These are phyloP conservation scores for Thyridium curvatum DNA, from an alignment of 2,329 filamentous ascomycete species.

Conservation along the genomic window DNA sequence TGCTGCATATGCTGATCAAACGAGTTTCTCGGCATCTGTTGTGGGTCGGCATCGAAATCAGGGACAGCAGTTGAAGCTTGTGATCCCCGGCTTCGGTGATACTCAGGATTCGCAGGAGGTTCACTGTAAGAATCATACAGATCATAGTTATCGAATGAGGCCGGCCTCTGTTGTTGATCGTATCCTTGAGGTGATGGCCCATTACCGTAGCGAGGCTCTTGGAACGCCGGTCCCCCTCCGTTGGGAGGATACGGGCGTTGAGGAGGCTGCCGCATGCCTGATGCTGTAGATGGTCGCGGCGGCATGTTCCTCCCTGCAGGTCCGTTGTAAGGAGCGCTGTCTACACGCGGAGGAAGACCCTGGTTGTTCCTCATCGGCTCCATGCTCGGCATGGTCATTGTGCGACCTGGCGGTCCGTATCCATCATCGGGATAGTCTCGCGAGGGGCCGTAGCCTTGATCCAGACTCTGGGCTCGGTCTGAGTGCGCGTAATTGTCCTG, in stretches of 20 bases:
- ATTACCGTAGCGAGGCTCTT: conserved; percentile 21
- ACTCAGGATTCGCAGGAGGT: too few species aligned
- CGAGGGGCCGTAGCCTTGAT: conserved; percentile 22
- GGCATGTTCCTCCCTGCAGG: conserved; percentile 37
- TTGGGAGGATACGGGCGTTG: conserved; percentile 44
- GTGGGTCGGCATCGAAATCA: conserved; percentile 34
- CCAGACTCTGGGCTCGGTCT: conserved; percentile 14
- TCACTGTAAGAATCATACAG: conserved; percentile 32
- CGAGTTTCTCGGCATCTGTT: conserved; percentile 30
- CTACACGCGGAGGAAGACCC: conserved; percentile 26
- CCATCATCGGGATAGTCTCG: conserved; percentile 29
- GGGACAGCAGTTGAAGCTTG: conserved; percentile 19
- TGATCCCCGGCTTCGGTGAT: too few species aligned
- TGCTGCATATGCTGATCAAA: conserved; percentile 43
- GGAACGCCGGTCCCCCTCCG: conserved; percentile 19
- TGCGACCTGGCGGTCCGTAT: conserved; percentile 48
- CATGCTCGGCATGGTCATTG: conserved; percentile 55
- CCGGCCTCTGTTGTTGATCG: conserved; percentile 23
- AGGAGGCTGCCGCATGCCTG: conserved; percentile 43
- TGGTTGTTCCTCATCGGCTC: conserved; percentile 31
- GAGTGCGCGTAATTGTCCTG: conserved; percentile 20
- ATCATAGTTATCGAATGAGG: conserved; percentile 36
- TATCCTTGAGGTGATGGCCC: conserved; percentile 25
- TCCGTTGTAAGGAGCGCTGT: conserved; percentile 40
- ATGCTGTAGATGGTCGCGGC: conserved; percentile 50